Conservation (phyloP, 2,329 filamentous ascomycete genomes). For the Neopestalotiopsis clavispora region DNA sequence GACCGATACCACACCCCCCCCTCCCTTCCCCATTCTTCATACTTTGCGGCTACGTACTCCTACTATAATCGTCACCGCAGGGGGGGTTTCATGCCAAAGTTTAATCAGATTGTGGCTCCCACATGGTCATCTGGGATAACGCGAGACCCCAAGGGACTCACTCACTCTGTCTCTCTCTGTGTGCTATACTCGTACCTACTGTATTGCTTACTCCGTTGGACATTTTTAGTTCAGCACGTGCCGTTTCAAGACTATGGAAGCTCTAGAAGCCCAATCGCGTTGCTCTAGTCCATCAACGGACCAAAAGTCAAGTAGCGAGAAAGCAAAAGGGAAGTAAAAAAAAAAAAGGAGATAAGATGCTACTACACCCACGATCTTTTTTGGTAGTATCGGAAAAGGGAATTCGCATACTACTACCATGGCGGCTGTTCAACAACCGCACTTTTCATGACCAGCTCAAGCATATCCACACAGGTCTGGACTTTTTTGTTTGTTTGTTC, state of each 20-base stretch:
- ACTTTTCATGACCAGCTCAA: background rate
- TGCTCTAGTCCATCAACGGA: slow-evolving; percentile 7
- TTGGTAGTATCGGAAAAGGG: background rate
- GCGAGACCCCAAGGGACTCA: background rate
- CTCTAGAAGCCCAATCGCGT: slow-evolving; percentile 18
- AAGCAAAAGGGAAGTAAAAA: background rate
- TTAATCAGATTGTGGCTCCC: slow-evolving; percentile 19
- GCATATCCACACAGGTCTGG: background rate
- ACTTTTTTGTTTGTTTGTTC: background rate
- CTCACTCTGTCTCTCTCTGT: too few species aligned
- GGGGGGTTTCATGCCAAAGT: slow-evolving; percentile 16
- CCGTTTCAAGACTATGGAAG: slow-evolving; percentile 12
- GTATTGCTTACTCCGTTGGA: background rate
- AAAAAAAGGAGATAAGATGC: background rate
- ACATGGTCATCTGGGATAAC: slow-evolving; percentile 15
- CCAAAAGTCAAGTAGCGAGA: background rate
- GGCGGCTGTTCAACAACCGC: background rate
- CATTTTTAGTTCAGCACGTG: slow-evolving; percentile 6
- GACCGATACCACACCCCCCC: background rate
- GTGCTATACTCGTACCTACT: background rate
- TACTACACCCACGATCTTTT: background rate
- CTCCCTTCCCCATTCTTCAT: background rate
- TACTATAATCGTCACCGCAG: background rate
- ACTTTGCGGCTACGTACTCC: background rate
- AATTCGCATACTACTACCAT: background rate